Base-by-base conservation (phyloP, 2,329 filamentous ascomycete species). In the Cordyceps cicadae region DNA sequence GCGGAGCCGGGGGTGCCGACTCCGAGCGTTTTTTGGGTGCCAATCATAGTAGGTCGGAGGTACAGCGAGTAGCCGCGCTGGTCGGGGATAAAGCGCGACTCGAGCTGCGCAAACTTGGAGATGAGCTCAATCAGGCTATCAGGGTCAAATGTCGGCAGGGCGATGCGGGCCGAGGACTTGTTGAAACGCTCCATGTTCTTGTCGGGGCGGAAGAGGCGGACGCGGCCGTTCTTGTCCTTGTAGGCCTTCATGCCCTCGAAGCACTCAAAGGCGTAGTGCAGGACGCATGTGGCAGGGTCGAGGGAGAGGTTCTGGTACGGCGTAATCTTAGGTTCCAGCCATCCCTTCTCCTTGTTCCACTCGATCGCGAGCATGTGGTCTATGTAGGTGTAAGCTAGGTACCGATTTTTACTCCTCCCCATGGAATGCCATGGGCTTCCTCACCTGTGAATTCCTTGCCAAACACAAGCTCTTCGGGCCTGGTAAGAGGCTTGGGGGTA, bases 231-330 rank as follows among this genome's bases (percentile, higher is more conserved):
- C 69, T 82, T 85, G 77, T 96, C 91, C 76, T 93, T 95, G 83
- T 99, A 99, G 63, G 94, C 94, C 81, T 99, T 99, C 92, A 97
- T 96, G 67, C 94, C 94, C 80, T 99, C 94, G 76, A 99, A 99
- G 74, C 89, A 94, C 76, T 95, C 90, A 72, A 97, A 97, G 54
- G 91, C 94, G 76, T 99, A 99, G 83, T 99, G 94, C 78, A 99
- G 93, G 64, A 97, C 94, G 77, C 92, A 97, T 39, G 91, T 94
- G 49, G 94, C 91, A 29, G 94, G 94, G 75, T 97, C 94, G 69
- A 99, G 88, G 51, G 90, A 93, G 68, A 99, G 89, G 77, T 97
- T 97, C 77, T 97, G 92, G 81, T 97, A 97, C 21, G 94, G 94
- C 19, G 84, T 87, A 72, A 99, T 97, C 66, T 85, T 82, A 62